phyloP scores from a whole-genome alignment of 208 protist species.

The Acanthamoeba polyphaga region DNA sequence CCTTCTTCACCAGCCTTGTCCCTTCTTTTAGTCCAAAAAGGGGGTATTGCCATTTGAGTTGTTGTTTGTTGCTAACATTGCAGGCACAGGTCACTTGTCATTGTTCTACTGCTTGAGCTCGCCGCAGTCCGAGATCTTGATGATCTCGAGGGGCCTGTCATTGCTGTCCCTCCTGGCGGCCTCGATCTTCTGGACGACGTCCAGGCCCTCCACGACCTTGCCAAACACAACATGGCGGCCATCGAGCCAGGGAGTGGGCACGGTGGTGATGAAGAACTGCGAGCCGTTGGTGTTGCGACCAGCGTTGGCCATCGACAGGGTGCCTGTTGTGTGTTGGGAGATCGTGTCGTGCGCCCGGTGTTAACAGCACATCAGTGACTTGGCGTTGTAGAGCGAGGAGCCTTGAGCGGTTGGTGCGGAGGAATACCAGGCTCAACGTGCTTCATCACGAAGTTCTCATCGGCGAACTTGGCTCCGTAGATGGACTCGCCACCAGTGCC shows the following conservation, averaged over 20 bases:
- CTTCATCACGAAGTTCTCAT: slow-evolving; percentile 97
- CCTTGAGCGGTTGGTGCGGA: background rate
- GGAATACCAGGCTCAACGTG: slow-evolving; percentile 89
- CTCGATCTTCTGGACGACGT: slow-evolving; percentile 81
- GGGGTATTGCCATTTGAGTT: no score
- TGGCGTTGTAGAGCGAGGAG: background rate
- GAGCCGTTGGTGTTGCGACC: slow-evolving; percentile 97
- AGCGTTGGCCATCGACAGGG: slow-evolving; percentile 94
- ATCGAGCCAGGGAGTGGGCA: slow-evolving; percentile 79
- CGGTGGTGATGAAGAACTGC: slow-evolving; percentile 90
- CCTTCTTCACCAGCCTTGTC: no score
- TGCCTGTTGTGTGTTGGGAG: background rate
- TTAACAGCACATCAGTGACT: background rate
- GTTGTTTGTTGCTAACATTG: no score
- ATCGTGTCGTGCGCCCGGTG: background rate
- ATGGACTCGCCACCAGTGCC: slow-evolving; percentile 22
- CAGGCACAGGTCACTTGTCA: background rate
- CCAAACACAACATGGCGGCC: slow-evolving; percentile 96
- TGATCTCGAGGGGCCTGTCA: slow-evolving; percentile 28
- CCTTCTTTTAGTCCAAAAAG: no score
- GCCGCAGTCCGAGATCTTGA: slow-evolving; percentile 66
- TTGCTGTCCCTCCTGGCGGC: slow-evolving; percentile 7
- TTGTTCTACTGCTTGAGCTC: slow-evolving; percentile 12
- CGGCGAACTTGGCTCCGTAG: slow-evolving; percentile 90
- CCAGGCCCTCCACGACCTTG: slow-evolving; percentile 90